Conservation (phyloP, 352 stramenopile species). For the Paralagenidium karlingii region DNA sequence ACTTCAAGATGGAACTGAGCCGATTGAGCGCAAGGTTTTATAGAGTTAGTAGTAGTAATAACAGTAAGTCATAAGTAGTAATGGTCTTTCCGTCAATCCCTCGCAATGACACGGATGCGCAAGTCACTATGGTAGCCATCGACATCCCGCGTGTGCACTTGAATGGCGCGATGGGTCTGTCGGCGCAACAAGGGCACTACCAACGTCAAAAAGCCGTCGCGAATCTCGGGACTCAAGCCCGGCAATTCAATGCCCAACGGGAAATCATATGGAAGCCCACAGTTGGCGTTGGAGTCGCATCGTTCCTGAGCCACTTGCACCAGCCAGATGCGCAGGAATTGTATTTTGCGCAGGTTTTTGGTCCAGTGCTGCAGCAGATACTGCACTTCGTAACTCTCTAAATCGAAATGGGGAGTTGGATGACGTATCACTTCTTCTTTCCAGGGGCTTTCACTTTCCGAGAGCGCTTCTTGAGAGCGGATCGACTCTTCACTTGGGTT, state of each 20-base stretch:
- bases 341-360: conserved; percentile 42
- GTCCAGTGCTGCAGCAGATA: conserved; percentile 60
- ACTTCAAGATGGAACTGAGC: not conserved
- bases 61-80: too few relatives aligned
- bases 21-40: too few relatives aligned
- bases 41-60: too few relatives aligned
- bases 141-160: conserved; percentile 52
- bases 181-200: conserved; percentile 66
- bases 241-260: conserved; percentile 55
- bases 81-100: not conserved
- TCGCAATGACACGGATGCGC: conserved; percentile 40
- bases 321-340: conserved; percentile 60
- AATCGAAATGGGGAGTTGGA: conserved; percentile 55
- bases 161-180: conserved; percentile 46
- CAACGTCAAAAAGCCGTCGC: conserved; percentile 64
- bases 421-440: conserved; percentile 51
- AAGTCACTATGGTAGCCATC: conserved; percentile 50
- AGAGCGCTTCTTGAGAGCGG: not conserved
- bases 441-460: conserved; percentile 15
- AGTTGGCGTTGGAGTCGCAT: conserved; percentile 7
- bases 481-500: conserved; percentile 1
- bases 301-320: conserved; percentile 18
- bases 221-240: conserved; percentile 44
- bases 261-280: conserved; percentile 28
- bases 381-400: conserved; percentile 62